Evolutionary conservation across 768 basidiomycete species (phyloP), one percentile per base, ranked within the genome.

Genomic region (Kwoniella dendrophila): DNA sequence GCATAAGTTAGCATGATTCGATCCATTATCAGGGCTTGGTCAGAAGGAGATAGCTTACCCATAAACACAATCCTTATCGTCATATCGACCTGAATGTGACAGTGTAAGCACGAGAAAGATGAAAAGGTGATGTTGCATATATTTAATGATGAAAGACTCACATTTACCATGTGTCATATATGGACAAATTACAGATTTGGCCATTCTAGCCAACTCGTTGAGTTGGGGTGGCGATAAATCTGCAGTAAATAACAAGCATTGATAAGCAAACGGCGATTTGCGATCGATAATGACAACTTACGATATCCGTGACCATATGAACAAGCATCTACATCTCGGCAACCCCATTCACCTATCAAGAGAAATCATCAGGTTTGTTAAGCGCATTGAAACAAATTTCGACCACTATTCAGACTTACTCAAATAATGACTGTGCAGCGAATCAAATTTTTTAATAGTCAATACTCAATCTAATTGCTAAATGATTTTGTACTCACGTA

Each of bases 161-260:
- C 75, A 76, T 56, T 66, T 59, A 26, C 57, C 63, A 34, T 65
- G 49, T 33, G 52, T 64, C 16, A 66, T 54, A 57, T 62, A 74
- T 1, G 75, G 75, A 49, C 75, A 76, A 10, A 68, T 63, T 40
- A 74, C 73, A 30, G 73, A 66, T 52, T 72, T 71, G 7, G 71
- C 71, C n/a, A 74, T 53, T 54, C 58, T 64, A 2, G 59, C 45
- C 1, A 76, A 64, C 32, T 72, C 70, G 32, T 61, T 61, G 4
- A 72, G 53, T 55, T 76, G 73, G 12, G 45, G 56, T 4, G 67
- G 55, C 34, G 61, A 62, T 4, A 73, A 53, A 16, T 68, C 71
- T 72, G 48, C n/a, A 7, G 8, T 16, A 34, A 16, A 24, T 7
- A 49, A 33, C 20, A 6, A 40, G 11, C 33, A 34, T 6, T 20